Base-by-base conservation (phyloP, 164 flowering plant species). In the Chloranthus sessilifolius region DNA sequence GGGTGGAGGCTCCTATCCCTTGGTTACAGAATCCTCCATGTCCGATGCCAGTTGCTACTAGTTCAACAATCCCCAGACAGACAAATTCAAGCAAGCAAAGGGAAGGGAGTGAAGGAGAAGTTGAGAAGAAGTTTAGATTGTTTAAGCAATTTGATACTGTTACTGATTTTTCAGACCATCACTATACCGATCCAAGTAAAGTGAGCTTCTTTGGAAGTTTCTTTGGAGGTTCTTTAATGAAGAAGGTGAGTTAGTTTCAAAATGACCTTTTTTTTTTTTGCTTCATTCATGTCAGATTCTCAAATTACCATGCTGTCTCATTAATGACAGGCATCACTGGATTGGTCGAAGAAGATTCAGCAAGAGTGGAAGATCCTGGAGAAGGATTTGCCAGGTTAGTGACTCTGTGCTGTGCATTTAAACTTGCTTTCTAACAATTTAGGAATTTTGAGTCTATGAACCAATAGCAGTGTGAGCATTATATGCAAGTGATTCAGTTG, bases 361-460 rank as follows among this genome's bases (percentile, higher is more conserved):
- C 81, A 80, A 7, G 90, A 88, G 59, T 88, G 96, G 96, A 79
- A 52, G 68, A 81, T 78, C 41, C 58, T 88, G 53, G 74, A 82
- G 69, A 77, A 70, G 21, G 75, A 77, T 64, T 74, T 88, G 55
- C 94, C 94, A 30, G 89, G 89, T 83, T 31, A 50, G 38, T 45
- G 29, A 9, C 34, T 7, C 23, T 21, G 8, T 28, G 0, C 5
- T 27, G 1, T 44, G 19, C 17, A 24, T 14, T 24, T 30, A n/a
- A 15, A 31, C 19, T 48, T 48, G 39, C 20, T 9, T 8, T 20
- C 43, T 39, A 4, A 20, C n/a, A n/a, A n/a, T n/a, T n/a, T n/a
- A n/a, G n/a, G n/a, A n/a, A n/a, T n/a, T n/a, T n/a, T n/a, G n/a
- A n/a, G n/a, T n/a, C n/a, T n/a, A n/a, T n/a, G n/a, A n/a, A n/a